phyloP scores from a whole-genome alignment of 495 filamentous ascomycete genomes.

The Aspergillus incahuasiensis region DNA sequence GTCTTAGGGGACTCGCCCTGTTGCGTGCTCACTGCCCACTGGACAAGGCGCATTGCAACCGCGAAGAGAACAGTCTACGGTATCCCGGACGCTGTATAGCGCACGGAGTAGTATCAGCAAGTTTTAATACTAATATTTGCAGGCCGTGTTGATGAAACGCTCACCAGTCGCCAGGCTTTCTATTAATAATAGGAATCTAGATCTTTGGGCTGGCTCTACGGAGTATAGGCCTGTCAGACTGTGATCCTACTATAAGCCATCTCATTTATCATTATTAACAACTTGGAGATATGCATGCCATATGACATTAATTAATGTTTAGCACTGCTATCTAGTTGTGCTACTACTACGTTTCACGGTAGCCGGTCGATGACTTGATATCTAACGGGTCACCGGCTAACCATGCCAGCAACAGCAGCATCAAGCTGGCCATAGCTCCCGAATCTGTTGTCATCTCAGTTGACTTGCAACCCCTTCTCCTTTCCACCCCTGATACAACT shows the following conservation, averaged over 20 bases:
- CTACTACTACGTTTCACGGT: not conserved
- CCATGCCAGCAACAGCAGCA: not conserved
- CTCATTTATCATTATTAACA: not conserved
- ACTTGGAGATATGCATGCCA: conserved; percentile 1
- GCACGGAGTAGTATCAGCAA: not conserved
- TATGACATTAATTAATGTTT: not conserved
- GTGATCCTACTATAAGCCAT: not conserved
- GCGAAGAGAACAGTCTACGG: not conserved
- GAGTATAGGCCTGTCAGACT: not conserved
- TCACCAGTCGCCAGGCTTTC: not conserved
- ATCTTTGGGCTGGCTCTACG: not conserved
- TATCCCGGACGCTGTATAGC: not conserved
- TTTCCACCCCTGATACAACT: not conserved
- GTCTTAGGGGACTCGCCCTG: not conserved
- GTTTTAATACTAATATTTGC: not conserved
- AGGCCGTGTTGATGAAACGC: not conserved
- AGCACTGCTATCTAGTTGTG: too few species aligned
- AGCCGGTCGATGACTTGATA: not conserved
- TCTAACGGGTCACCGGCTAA: not conserved
- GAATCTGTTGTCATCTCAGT: not conserved
- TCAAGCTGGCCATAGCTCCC: not conserved
- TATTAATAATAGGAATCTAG: not conserved
- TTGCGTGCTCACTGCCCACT: not conserved
- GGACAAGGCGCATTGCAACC: not conserved
- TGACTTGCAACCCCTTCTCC: not conserved